Conservation (phyloP, 805 yeast species). For the Nakazawaea wickerhamii region DNA sequence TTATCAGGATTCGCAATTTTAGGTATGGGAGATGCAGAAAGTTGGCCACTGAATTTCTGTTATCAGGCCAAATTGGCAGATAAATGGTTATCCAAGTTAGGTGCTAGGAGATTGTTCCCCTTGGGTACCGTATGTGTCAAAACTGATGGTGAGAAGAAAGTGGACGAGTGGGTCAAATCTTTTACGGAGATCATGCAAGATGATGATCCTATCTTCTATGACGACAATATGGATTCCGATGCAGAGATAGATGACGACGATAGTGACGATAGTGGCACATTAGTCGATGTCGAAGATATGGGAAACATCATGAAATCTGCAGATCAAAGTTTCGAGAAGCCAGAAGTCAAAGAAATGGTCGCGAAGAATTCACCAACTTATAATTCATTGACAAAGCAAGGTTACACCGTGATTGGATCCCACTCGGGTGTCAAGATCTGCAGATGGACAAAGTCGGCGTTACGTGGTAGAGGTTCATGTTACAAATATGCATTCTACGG, state of each 20-base stretch:
- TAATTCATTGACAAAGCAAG: constrained; percentile 85
- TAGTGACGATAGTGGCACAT: constrained; percentile 29
- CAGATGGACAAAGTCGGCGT: constrained; percentile 93
- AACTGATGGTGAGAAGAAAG: constrained; percentile 50
- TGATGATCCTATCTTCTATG: constrained; percentile 60
- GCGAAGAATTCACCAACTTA: constrained; percentile 85
- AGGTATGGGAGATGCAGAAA: constrained; percentile 84
- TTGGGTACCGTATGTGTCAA: constrained; percentile 81
- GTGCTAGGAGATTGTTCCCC: constrained; percentile 83
- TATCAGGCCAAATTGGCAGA: constrained; percentile 79
- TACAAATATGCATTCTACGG: constrained; percentile 92
- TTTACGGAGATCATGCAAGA: constrained; percentile 61
- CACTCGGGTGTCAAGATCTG: constrained; percentile 95
- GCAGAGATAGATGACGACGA: no score
- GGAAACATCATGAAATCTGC: constrained; percentile 46
- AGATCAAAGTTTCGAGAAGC: no score
- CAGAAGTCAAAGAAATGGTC: constrained; percentile 73
- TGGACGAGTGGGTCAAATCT: constrained; percentile 62
- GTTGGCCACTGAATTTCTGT: constrained; percentile 82
- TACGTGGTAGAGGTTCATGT: constrained; percentile 92
- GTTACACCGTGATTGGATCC: constrained; percentile 87
- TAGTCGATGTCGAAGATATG: constrained; percentile 86
- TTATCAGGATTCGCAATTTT: constrained; percentile 78
- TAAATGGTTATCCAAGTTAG: constrained; percentile 69
- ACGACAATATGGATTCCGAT: constrained; percentile 37